Evolutionary conservation across 441 rosid genomes (phyloP), one percentile per base, ranked within the genome.

Genomic region (Populus hybrid): DNA sequence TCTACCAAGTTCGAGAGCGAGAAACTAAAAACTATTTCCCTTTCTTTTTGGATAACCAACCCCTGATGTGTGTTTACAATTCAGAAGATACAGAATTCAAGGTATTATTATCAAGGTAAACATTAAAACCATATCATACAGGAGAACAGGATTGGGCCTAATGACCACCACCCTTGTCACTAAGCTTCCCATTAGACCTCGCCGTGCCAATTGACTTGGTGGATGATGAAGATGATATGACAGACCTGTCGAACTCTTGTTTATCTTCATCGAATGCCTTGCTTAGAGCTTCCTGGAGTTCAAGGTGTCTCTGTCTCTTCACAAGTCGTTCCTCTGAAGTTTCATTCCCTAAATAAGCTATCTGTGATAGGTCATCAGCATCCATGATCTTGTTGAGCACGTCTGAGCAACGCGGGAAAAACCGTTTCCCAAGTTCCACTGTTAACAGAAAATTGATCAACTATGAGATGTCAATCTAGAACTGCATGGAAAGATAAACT

Each of bases 311-410:
- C 79, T 24, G 87, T 77, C 72, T 89, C 87, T 91, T 95, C 6
- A 86, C 74, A 11, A 34, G 70, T 38, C 82, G 82, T 81, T 89
- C 95, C 63, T 89, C 94, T 0, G 83, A 81, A 10, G 89, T 85
- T 32, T 85, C 95, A 2, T 86, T 85, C 72, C 88, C 91, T 23
- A 81, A 20, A 26, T 80, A 80, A 8, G 90, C 91, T 0, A 95
- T 85, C 80, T 89, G 85, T 1, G 89, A 80, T 12, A 90, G 73
- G 78, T 92, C 97, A 5, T 88, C 92, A 0, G 87, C 88, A 21
- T 92, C 97, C 90, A 95, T 93, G 78, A 95, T 89, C 84, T 87
- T 87, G 84, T 90, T 88, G 2, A 95, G 86, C 35, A 89, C 91
- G 3, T 81, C 88, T 0, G 94, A 95, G 83, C 98, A 95, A 3